phyloP scores from a whole-genome alignment of 139 green algal species.

The Micractinium sp. region DNA sequence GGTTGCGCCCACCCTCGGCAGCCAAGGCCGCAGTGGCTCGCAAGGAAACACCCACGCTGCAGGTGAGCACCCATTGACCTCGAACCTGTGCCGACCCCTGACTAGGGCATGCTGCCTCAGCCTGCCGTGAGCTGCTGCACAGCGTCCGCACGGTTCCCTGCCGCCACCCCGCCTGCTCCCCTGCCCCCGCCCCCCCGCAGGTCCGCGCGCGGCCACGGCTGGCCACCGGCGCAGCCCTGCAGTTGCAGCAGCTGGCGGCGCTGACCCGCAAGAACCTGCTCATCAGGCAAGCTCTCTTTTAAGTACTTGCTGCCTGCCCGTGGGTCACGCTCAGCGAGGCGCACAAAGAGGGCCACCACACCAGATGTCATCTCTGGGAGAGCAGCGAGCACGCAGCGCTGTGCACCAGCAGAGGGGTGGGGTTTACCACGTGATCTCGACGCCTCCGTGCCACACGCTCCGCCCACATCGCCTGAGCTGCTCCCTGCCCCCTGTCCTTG shows the following conservation, averaged over 20 bases:
- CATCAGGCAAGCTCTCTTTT: constrained; percentile 28
- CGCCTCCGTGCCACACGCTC: no score
- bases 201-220: neutral
- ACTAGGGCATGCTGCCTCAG: neutral
- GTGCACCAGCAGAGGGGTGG: no score
- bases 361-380: no score
- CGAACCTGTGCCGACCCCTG: no score
- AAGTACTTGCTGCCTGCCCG: neutral
- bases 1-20: neutral
- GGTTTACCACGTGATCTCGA: no score
- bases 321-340: neutral
- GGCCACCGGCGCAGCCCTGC: neutral
- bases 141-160: neutral
- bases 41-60: constrained; percentile 23
- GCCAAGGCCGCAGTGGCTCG: neutral
- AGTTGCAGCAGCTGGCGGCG: constrained; percentile 39
- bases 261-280: constrained; percentile 31
- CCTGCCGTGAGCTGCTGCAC: neutral
- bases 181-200: neutral
- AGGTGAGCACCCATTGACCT: no score
- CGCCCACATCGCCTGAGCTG: neutral
- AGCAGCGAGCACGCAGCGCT: neutral
- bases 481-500: neutral
- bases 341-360: neutral
- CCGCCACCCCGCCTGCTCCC: neutral